These are phyloP conservation scores for Actinidia polygama DNA, from an alignment of 179 eudicot species.

Conservation along the genomic window DNA sequence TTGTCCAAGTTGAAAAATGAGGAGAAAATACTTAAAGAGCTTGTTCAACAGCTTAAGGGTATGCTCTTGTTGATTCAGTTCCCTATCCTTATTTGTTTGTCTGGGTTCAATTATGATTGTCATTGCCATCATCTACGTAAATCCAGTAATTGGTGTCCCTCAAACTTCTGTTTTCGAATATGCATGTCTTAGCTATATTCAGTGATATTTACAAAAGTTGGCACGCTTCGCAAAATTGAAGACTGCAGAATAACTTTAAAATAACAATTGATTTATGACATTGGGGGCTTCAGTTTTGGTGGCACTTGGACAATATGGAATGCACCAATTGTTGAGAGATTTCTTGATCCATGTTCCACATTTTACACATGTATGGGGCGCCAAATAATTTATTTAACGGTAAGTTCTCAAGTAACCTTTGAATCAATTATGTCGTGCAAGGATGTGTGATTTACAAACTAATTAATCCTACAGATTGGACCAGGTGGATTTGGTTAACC, in stretches of 20 bases:
- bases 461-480: not conserved
- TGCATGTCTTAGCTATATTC: not conserved
- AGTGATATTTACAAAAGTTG: not conserved
- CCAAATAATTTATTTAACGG: not conserved
- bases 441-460: not conserved
- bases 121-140: not conserved
- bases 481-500: not conserved
- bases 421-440: not conserved
- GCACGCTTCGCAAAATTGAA: not conserved
- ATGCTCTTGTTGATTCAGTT: conserved; percentile 21
- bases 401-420: not conserved
- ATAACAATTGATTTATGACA: not conserved
- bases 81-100: not conserved
- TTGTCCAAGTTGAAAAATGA: conserved; percentile 72
- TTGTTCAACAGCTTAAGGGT: conserved; percentile 92
- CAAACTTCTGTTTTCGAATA: not conserved
- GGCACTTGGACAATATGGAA: not conserved
- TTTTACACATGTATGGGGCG: not conserved
- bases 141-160: not conserved
- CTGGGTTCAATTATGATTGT: not conserved
- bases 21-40: conserved; percentile 76
- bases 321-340: not conserved
- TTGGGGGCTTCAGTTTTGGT: not conserved
- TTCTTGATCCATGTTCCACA: not conserved
- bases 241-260: not conserved